These are phyloP conservation scores for Chimonanthus praecox DNA, from an alignment of 164 flowering plant genomes.

Conservation along the genomic window DNA sequence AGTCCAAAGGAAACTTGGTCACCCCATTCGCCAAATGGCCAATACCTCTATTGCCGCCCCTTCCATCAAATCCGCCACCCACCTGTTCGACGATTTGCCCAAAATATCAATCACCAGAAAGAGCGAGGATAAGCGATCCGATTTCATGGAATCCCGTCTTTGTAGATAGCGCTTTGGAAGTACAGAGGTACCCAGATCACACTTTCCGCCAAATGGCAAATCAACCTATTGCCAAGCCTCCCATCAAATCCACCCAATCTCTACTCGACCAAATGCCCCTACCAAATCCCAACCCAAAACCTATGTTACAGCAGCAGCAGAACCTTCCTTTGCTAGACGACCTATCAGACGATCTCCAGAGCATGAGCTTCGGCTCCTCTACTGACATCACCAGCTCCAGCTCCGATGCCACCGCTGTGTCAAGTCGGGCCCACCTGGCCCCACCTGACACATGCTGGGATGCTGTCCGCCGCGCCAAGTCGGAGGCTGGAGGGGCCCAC, in stretches of 20 bases:
- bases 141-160: neutral
- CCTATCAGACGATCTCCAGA: conserved; percentile 55
- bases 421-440: conserved; percentile 19
- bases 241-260: neutral
- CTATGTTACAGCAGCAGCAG: neutral
- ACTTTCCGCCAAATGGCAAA: neutral
- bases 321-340: conserved; percentile 50
- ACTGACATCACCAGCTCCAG: conserved; percentile 52
- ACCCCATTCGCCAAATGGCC: conserved; percentile 3
- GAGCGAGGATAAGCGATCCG: neutral
- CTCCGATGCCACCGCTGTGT: conserved; percentile 36
- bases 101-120: no score
- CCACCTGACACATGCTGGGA: conserved; percentile 32
- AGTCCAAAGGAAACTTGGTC: neutral
- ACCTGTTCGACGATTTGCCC: neutral
- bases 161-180: neutral
- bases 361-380: conserved; percentile 63
- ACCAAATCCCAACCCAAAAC: neutral
- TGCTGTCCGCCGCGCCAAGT: conserved; percentile 28
- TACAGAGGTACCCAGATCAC: neutral
- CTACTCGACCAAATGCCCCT: neutral
- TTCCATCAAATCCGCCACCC: conserved; percentile 1
- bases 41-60: neutral
- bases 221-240: neutral
- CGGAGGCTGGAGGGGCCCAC: conserved; percentile 14